Evolutionary conservation across 2,329 filamentous ascomycete species (phyloP), one percentile per base, ranked within the genome.

Genomic region (Neospermospora avenae): DNA sequence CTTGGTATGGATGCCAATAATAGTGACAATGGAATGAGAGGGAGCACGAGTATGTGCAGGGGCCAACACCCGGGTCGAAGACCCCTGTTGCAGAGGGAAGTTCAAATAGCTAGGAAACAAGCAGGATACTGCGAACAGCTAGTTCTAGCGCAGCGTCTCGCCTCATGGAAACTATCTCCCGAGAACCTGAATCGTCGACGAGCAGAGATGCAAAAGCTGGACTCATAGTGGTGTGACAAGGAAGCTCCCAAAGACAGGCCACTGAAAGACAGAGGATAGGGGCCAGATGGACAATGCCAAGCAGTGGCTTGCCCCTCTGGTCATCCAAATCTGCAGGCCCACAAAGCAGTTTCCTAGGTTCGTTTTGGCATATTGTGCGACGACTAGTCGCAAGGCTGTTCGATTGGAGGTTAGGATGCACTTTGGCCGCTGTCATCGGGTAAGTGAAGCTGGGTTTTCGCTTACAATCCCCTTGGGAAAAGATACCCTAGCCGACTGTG

Each of bases 381-480:
- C 20, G 24, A 44, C 20, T 44, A 22, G 42, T 34, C 7, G n/a
- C 35, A 42, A 18, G 51, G 35, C 35, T 42, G 22, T 11, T 54
- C 22, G 18, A 54, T 39, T 54, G 51, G 51, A 41, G 25, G 37
- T 25, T 41, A 10, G 37, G 37, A 25, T 44, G 39, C 53, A 55
- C 45, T 49, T 49, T 37, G 55, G 31, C 56, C 56, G 48, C 46
- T 53, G 56, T 53, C 56, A 58, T 45, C 48, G 22, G 48, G 18
- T 46, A 45, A 24, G 41, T 55, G 39, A 55, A 41, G 53, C 39
- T 53, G 56, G 28, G 41, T 48, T 59, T 57, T 64, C 57, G 59
- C 59, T 63, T 57, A 61, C 59, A 53, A 18, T 53, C 41, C 54
- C 28, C 54, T 53, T 56, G 42, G 28, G 10, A 34, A n/a, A n/a